Conservation (phyloP, 1,139 yeast genomes). For the Diutina rugosa region DNA sequence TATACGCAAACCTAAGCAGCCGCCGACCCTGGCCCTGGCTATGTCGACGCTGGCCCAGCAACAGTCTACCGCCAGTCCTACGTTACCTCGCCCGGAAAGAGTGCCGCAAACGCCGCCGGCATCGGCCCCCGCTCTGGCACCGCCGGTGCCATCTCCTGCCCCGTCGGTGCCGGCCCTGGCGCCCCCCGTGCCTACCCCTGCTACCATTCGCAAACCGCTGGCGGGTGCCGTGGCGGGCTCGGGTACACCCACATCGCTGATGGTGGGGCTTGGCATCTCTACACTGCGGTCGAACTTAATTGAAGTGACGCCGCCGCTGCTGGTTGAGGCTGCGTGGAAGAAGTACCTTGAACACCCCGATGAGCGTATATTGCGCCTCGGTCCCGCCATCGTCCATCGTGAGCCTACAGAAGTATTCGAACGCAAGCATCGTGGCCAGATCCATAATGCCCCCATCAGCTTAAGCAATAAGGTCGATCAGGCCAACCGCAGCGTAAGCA, state of each 20-base stretch:
- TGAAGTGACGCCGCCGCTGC: conserved; percentile 36
- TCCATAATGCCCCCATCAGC: conserved; percentile 52
- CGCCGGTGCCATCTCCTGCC: background rate
- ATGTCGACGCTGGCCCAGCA: background rate
- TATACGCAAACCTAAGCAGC: background rate
- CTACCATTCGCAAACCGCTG: background rate
- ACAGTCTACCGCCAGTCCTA: background rate
- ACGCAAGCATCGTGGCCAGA: conserved; percentile 38
- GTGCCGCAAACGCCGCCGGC: background rate
- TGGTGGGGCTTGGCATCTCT: background rate
- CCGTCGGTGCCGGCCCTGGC: background rate
- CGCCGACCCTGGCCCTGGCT: background rate
- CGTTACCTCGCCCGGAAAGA: background rate
- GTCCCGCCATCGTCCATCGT: conserved; percentile 29
- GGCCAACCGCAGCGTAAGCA: conserved; percentile 17
- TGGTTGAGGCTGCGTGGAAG: conserved; percentile 61
- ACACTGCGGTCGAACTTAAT: background rate
- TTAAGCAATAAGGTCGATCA: conserved; percentile 14
- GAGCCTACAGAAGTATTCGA: conserved; percentile 38
- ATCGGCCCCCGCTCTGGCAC: background rate
- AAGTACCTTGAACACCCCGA: conserved; percentile 43
- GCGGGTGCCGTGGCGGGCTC: background rate
- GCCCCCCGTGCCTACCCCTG: background rate
- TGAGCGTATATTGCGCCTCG: conserved; percentile 62
- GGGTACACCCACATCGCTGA: background rate